phyloP scores from a whole-genome alignment of 2,329 filamentous ascomycete genomes.

The Cytospora mali region DNA sequence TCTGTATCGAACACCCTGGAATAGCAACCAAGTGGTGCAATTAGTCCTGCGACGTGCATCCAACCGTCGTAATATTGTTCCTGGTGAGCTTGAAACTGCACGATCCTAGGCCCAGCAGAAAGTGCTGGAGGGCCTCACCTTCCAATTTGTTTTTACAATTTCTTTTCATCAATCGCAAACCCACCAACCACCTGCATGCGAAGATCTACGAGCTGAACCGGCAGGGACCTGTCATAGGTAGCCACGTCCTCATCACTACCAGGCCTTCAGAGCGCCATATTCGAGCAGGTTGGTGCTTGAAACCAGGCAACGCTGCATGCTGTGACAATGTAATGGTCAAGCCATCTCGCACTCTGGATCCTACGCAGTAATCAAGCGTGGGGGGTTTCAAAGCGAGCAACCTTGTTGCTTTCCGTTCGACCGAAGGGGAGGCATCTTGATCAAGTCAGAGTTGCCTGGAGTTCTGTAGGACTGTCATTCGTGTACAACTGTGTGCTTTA shows the following conservation, averaged over 20 bases:
- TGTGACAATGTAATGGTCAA: no score
- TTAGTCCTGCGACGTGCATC: background rate
- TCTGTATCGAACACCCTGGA: background rate
- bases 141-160: no score
- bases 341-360: no score
- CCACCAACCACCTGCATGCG: no score
- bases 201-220: no score
- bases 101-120: background rate
- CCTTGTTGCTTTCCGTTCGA: background rate
- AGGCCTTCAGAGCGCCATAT: no score
- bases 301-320: no score
- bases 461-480: background rate
- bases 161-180: background rate
- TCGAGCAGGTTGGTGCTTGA: no score
- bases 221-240: no score
- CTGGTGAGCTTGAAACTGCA: background rate
- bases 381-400: background rate
- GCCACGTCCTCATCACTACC: no score
- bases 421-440: background rate
- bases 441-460: constrained; percentile 10
- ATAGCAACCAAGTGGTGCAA: background rate
- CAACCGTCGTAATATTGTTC: background rate
- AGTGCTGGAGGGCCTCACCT: no score
- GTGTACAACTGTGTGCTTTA: background rate
- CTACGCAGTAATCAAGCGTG: background rate